These are phyloP conservation scores for Phlebopus sp. DNA, from an alignment of 1,284 basidiomycete genomes.

Conservation along the genomic window DNA sequence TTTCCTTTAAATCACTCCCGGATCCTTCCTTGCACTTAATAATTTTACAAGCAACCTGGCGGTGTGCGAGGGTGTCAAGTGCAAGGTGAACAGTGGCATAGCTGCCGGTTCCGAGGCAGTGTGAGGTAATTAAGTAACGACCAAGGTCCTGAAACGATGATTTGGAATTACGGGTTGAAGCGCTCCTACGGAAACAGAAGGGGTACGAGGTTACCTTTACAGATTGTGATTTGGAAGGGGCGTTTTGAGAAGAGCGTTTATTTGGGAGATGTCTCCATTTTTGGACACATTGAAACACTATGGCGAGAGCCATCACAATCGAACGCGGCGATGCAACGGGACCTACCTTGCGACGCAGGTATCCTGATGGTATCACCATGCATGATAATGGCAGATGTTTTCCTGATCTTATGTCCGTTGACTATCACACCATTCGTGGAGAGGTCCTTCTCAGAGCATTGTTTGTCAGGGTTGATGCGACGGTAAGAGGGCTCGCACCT, in stretches of 20 bases:
- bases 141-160: conserved; percentile 45
- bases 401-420: conserved; percentile 66
- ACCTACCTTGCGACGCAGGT: conserved; percentile 57
- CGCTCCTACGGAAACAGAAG: conserved; percentile 6
- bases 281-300: conserved; percentile 70
- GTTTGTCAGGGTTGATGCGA: not conserved
- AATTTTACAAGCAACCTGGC: conserved; percentile 83
- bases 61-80: conserved; percentile 54
- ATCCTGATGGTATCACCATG: conserved; percentile 69
- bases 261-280: conserved; percentile 49
- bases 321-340: conserved; percentile 7
- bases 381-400: conserved; percentile 65
- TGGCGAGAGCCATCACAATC: not conserved
- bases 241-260: conserved; percentile 54
- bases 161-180: conserved; percentile 21
- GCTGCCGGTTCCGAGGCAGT: conserved; percentile 75
- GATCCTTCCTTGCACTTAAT: conserved; percentile 54
- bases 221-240: conserved; percentile 49
- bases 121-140: conserved; percentile 65
- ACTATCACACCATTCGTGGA: conserved; percentile 77
- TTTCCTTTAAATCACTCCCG: conserved; percentile 55
- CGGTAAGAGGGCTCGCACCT: conserved; percentile 39
- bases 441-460: conserved; percentile 48
- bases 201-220: conserved; percentile 47
- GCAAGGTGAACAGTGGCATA: conserved; percentile 81